Evolutionary conservation across 2,329 filamentous ascomycete genomes (phyloP).

Genomic region (Aureobasidium melanogenum): DNA sequence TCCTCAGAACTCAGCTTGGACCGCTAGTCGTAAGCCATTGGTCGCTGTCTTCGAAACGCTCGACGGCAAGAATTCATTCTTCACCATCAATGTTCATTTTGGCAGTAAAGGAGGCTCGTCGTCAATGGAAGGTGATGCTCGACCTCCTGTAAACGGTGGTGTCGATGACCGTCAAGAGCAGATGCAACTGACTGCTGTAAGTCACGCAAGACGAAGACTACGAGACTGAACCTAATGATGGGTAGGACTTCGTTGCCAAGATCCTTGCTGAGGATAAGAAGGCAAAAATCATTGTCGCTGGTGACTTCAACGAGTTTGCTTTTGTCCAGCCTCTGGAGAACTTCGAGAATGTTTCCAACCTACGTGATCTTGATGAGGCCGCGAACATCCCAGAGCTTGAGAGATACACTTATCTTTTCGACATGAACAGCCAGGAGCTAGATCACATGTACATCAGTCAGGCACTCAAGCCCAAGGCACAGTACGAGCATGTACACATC

Average conservation of each 20-base stretch:
- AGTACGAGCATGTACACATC: constrained; percentile 60
- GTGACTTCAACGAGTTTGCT: constrained; percentile 66
- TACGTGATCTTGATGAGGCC: constrained; percentile 55
- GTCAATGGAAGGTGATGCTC: constrained; percentile 54
- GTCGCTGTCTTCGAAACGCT: constrained; percentile 56
- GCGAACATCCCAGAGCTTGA: constrained; percentile 45
- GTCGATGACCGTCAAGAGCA: constrained; percentile 50
- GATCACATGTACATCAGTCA: constrained; percentile 62
- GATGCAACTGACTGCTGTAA: constrained; percentile 48
- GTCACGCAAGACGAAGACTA: constrained; percentile 19
- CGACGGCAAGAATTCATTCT: constrained; percentile 49
- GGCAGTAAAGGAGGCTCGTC: constrained; percentile 58
- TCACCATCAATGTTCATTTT: constrained; percentile 64
- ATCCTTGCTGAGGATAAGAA: constrained; percentile 49
- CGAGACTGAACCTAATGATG: background rate
- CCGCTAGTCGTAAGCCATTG: constrained; percentile 56
- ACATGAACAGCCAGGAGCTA: constrained; percentile 60
- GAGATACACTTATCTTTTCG: constrained; percentile 63
- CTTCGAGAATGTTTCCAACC: constrained; percentile 45
- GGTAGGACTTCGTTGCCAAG: constrained; percentile 44
- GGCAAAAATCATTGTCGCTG: constrained; percentile 52
- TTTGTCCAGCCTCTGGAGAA: constrained; percentile 51
- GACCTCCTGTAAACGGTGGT: constrained; percentile 58
- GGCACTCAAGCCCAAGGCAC: constrained; percentile 34
- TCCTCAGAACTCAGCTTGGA: constrained; percentile 52